Evolutionary conservation across 2,329 filamentous ascomycete species (phyloP).

Genomic region (Geoglossum cookeanum): DNA sequence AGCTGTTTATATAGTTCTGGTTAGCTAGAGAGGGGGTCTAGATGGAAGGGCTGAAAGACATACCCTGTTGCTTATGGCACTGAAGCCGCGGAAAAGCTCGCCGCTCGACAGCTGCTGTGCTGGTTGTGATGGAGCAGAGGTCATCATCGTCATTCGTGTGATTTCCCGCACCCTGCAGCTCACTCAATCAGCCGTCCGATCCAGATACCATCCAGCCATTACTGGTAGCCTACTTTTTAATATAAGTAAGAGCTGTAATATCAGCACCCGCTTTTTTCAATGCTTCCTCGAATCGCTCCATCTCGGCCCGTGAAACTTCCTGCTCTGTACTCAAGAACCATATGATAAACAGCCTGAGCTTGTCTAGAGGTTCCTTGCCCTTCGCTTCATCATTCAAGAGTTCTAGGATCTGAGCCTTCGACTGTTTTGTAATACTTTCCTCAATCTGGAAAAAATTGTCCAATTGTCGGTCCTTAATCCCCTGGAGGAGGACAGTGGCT

Average conservation of each 20-base stretch:
- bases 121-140: conserved; percentile 53
- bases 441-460: conserved; percentile 95
- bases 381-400: conserved; percentile 65
- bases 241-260: conserved; percentile 60
- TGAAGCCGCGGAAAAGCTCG: conserved; percentile 85
- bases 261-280: conserved; percentile 59
- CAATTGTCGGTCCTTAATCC: conserved; percentile 85
- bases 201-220: not conserved
- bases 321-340: conserved; percentile 93
- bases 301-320: conserved; percentile 63
- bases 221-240: conserved; percentile 50
- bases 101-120: conserved; percentile 35
- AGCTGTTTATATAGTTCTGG: conserved; percentile 24
- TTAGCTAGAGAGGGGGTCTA: not conserved
- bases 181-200: conserved; percentile 5
- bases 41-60: not conserved
- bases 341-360: conserved; percentile 85
- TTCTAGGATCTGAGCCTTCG: conserved; percentile 73
- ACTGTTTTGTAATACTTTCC: conserved; percentile 80
- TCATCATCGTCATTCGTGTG: conserved; percentile 95
- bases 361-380: conserved; percentile 69
- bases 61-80: conserved; percentile 62
- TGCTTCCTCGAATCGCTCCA: conserved; percentile 71
- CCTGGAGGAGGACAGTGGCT: conserved; percentile 55
- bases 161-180: conserved; percentile 61